Base-by-base conservation (phyloP, 2,329 filamentous ascomycete species). In the Penicillium oxalicum region DNA sequence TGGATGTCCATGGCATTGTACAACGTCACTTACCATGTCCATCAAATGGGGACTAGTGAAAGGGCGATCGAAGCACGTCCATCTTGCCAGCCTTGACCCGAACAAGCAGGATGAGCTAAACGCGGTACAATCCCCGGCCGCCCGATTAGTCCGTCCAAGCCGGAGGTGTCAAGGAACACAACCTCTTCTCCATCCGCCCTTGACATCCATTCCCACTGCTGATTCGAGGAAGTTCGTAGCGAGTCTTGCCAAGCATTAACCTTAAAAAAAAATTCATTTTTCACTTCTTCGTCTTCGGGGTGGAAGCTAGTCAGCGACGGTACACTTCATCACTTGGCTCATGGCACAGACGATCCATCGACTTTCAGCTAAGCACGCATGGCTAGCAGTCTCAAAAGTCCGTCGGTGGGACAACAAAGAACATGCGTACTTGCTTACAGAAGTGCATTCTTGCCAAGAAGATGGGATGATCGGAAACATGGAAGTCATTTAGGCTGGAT, bases 71-170 rank as follows among this genome's bases (percentile, higher is more conserved):
- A 42, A 18, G 25, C 29, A 11, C 29, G 29, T 8, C 7, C 29
- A 11, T 8, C 29, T 0, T 11, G 29, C 8, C 29, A 4, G 11
- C 29, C 27, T 35, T 44, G 32, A 35, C 12, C 41, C 18, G 26
- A 43, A 48, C 43, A 45, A 49, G 47, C 43, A 48, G 51, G 53
- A 55, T 53, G 51, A 53, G 42, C 32, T 50, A 33, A 53, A 55
- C 53, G 53, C 53, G 41, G 53, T 55, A 53, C 41, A 47, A 47
- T 18, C 12, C 24, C 34, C 36, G n/a, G 32, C 18, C n/a, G 46
- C 45, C 43, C 34, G 47, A 41, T 34, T 45, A 33, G 38, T 32
- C 53, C 53, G 45, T 49, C 40, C 42, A 53, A 51, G 48, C 54
- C 49, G 51, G 38, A 52, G 49, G 36, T 11, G 11, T 45, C 18